phyloP scores from a whole-genome alignment of 2,329 filamentous ascomycete species.

The Cercospora canescens region DNA sequence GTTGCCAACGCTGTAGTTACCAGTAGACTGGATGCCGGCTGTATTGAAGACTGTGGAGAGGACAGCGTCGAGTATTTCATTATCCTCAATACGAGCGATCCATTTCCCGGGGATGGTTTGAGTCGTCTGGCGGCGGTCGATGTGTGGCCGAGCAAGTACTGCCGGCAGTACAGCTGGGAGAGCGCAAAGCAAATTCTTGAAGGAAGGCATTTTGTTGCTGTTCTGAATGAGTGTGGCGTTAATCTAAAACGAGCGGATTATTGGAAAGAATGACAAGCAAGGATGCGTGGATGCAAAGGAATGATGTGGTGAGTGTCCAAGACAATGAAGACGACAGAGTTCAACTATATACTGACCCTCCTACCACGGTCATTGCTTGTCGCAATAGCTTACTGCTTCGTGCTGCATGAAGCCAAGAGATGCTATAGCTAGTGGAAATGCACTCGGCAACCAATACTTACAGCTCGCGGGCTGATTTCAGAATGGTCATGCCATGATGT shows the following conservation, averaged over 20 bases:
- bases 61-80: constrained; percentile 13
- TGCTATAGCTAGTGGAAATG: neutral
- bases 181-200: constrained; percentile 6
- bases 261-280: constrained; percentile 6
- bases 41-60: constrained; percentile 16
- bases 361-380: neutral
- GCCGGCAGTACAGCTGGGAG: constrained; percentile 12
- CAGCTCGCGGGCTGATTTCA: neutral
- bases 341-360: neutral
- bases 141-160: constrained; percentile 15
- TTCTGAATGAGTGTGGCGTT: constrained; percentile 8
- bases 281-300: neutral
- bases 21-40: constrained; percentile 24
- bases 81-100: constrained; percentile 21
- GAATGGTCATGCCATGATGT: neutral
- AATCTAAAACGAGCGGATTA: neutral
- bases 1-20: constrained; percentile 39
- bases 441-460: neutral
- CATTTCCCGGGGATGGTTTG: constrained; percentile 21
- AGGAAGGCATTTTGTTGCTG: constrained; percentile 2
- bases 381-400: neutral
- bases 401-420: neutral
- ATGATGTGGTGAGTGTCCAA: neutral
- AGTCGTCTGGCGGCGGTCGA: constrained; percentile 19
- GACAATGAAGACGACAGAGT: neutral